phyloP scores from a whole-genome alignment of 2,329 filamentous ascomycete species.

The Chaetoscypha palmicola region DNA sequence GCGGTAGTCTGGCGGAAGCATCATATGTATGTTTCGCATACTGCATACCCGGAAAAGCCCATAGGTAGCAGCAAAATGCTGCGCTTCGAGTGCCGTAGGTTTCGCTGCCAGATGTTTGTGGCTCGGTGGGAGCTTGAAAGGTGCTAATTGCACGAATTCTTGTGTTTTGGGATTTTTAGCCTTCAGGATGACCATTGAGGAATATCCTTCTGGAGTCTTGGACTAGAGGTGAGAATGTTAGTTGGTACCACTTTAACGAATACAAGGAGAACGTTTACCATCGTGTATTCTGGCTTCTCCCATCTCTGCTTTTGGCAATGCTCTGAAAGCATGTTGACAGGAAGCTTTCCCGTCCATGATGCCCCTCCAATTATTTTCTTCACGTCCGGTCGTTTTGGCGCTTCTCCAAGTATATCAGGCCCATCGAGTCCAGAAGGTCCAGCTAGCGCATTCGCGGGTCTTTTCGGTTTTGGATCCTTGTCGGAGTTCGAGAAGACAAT shows the following conservation, averaged over 20 bases:
- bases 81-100: slow-evolving; percentile 78
- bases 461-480: slow-evolving; percentile 38
- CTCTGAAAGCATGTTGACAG: slow-evolving; percentile 87
- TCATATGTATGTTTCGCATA: slow-evolving; percentile 93
- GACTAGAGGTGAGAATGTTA: slow-evolving; percentile 34
- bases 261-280: slow-evolving; percentile 41
- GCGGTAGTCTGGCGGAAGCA: slow-evolving; percentile 83
- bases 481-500: slow-evolving; percentile 53
- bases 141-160: slow-evolving; percentile 65
- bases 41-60: slow-evolving; percentile 86
- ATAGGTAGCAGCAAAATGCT: slow-evolving; percentile 89
- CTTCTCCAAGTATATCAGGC: slow-evolving; percentile 27
- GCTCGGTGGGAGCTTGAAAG: slow-evolving; percentile 71
- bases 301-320: slow-evolving; percentile 94
- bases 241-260: neutral
- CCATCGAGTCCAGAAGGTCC: slow-evolving; percentile 20
- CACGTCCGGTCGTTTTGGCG: slow-evolving; percentile 45
- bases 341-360: slow-evolving; percentile 96
- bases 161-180: slow-evolving; percentile 74
- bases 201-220: slow-evolving; percentile 66
- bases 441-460: slow-evolving; percentile 12
- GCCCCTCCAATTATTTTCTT: slow-evolving; percentile 86
- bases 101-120: slow-evolving; percentile 71
- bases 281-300: slow-evolving; percentile 88
- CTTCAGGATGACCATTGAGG: slow-evolving; percentile 74